Conservation (phyloP, 495 filamentous ascomycete species). For the Tirmania nivea region DNA sequence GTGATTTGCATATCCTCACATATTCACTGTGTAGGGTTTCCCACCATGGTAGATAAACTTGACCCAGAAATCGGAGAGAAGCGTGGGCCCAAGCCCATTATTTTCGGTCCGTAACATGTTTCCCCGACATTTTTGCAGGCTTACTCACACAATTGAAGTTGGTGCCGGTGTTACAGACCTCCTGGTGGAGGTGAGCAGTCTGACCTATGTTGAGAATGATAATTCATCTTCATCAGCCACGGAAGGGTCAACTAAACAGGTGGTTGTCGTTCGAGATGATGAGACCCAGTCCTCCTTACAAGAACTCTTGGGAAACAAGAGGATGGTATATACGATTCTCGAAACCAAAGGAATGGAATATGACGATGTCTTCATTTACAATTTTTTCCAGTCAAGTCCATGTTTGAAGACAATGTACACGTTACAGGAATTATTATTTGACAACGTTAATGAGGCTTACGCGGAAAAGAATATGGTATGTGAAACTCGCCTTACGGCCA, state of each 20-base stretch:
- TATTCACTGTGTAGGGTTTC: slow-evolving; percentile 22
- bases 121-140: background rate
- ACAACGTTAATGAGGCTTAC: too few species aligned
- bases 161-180: background rate
- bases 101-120: slow-evolving; percentile 14
- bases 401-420: too few species aligned
- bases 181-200: background rate
- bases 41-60: slow-evolving; percentile 23
- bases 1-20: too few species aligned
- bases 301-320: slow-evolving; percentile 11
- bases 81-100: slow-evolving; percentile 21
- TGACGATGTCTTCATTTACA: slow-evolving; percentile 23
- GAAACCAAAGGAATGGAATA: slow-evolving; percentile 30
- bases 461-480: too few species aligned
- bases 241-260: too few species aligned
- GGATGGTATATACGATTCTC: slow-evolving; percentile 23
- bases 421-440: too few species aligned
- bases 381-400: slow-evolving; percentile 18
- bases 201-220: slow-evolving; percentile 19
- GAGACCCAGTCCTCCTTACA: slow-evolving; percentile 12
- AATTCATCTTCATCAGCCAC: too few species aligned
- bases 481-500: too few species aligned
- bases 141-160: too few species aligned
- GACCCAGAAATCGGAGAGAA: slow-evolving; percentile 23
- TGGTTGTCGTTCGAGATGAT: slow-evolving; percentile 25